Base-by-base conservation (phyloP, 2,329 filamentous ascomycete species). In the Venturia asperata region DNA sequence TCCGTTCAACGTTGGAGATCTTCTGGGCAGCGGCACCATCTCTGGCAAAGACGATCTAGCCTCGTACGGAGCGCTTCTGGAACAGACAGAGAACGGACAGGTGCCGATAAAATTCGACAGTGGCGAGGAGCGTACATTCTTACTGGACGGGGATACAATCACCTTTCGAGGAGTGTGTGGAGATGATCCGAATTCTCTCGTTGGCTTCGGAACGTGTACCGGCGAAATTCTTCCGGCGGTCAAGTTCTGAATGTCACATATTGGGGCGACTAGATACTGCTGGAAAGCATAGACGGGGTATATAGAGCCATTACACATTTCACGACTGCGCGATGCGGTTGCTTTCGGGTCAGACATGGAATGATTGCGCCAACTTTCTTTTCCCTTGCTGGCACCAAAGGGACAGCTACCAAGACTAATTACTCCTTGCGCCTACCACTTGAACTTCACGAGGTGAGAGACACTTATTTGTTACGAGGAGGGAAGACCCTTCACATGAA, bases 21-120 rank as follows among this genome's bases (percentile, higher is more conserved):
- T 94, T 63, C 77, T 94, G 6, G 90, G 89, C 1, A 90, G 87
- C 1, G 90, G 90, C 3, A 94, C 90, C 1, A 93, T 94, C 70
- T 87, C 84, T 55, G 90, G 90, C 1, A 80, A 75, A 5, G 79
- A 80, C 55, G 74, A 77, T n/a, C 93, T 74, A 92, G 76, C 77
- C 13, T 83, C 85, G 7, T 79, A 86, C 68, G 90, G 90, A 0
- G 88, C 87, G 71, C 75, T 93, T 61, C 74, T 93, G 56, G 90
- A 94, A 76, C 85, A 88, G 72, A 90, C 83, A 0, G 80, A 85
- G 67, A 85, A 85, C 43, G 90, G 90, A 1, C 91, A 90, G 76
- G 78, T 78, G 2, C 75, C 83, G 0, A 78, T 92, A 30, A 80
- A 81, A 69, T 75, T 92, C 21, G 79, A 80, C 0, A 83, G 83